Evolutionary conservation across 495 filamentous ascomycete species (phyloP), one percentile per base, ranked within the genome.

Genomic region (Aspergillus ellipticus): DNA sequence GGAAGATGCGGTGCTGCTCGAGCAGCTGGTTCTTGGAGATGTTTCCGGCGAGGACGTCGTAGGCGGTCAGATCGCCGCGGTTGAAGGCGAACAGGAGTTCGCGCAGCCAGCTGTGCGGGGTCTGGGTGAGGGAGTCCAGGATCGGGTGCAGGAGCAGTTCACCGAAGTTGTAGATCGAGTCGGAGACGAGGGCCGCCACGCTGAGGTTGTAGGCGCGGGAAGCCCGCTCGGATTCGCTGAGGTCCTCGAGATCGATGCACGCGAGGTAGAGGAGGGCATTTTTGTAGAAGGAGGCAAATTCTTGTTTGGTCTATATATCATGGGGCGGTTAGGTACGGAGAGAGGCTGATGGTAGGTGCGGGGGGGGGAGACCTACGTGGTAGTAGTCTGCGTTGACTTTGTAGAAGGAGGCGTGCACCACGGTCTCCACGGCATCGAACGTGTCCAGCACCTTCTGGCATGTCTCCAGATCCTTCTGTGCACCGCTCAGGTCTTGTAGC

Each of bases 121-220:
- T 82, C 49, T 83, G 75, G 42, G 74, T 79, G 51, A 99, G 81
- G 6, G 89, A 85, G 66, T 96, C 87, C 53, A 97, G 86, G 65
- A 99, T 95, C 6, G 94, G 95, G 75, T 99, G 94, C 55, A 97
- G 84, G 19, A 99, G 85, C 5, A 99, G 90, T 79, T 99, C 94
- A 72, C 94, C 94, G 58, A 99, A 99, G 80, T 97, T 99, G 82
- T 97, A 97, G 76, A 97, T 97, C 57, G 82, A 85, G 67, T 92
- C 90, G 49, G 91, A 96, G 31, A 96, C 87, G 9, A 99, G 80
- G 11, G 94, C 94, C 17, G 95, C 92, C 45, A 99, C 85, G 64
- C 85, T 84, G 55, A 99, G 88, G 74, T 96, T 90, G 77, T 96
- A 93, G 47, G 94, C 94, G 46, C 92, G 88, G 42, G 78, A 79